Conservation (phyloP, 495 filamentous ascomycete genomes). For the Physcia stellaris region DNA sequence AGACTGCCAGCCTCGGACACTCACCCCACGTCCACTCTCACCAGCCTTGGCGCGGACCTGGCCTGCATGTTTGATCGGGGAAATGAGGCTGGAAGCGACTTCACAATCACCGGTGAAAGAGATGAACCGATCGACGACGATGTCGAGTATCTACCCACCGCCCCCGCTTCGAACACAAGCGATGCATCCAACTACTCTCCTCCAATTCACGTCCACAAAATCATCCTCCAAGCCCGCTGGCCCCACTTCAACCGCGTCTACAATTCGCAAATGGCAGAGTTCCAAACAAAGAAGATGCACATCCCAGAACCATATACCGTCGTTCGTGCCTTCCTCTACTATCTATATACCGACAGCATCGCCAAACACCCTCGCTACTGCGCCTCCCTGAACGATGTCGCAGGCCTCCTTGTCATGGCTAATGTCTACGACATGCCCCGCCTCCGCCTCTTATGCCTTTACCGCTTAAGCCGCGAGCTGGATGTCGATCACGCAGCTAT, state of each 20-base stretch:
- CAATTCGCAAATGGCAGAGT: constrained; percentile 87
- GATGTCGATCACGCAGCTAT: constrained; percentile 90
- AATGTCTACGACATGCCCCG: constrained; percentile 95
- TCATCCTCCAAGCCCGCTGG: constrained; percentile 90
- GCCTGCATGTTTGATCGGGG: constrained; percentile 70
- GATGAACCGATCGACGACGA: constrained; percentile 57
- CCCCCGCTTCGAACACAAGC: constrained; percentile 21
- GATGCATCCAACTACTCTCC: constrained; percentile 45
- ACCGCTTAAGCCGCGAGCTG: constrained; percentile 73
- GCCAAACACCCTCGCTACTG: constrained; percentile 48
- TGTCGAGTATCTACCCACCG: constrained; percentile 32
- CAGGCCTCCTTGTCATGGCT: constrained; percentile 92
- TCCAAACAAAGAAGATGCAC: constrained; percentile 91
- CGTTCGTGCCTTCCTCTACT: constrained; percentile 88
- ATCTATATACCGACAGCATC: constrained; percentile 92
- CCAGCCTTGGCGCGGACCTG: constrained; percentile 67
- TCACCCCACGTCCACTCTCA: constrained; percentile 30
- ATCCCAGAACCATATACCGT: constrained; percentile 92
- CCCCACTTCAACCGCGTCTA: constrained; percentile 89
- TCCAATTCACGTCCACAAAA: constrained; percentile 86
- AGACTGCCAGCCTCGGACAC: constrained; percentile 38
- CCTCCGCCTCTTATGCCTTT: constrained; percentile 77
- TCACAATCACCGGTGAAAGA: constrained; percentile 64
- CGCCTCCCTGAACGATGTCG: constrained; percentile 69
- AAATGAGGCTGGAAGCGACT: constrained; percentile 71